A percentile compares a stretch with the other conserved stretches of the same genome.
Evolutionary conservation across 2,329 filamentous ascomycete genomes (phyloP).

Genomic region (Alternaria longipes): DNA sequence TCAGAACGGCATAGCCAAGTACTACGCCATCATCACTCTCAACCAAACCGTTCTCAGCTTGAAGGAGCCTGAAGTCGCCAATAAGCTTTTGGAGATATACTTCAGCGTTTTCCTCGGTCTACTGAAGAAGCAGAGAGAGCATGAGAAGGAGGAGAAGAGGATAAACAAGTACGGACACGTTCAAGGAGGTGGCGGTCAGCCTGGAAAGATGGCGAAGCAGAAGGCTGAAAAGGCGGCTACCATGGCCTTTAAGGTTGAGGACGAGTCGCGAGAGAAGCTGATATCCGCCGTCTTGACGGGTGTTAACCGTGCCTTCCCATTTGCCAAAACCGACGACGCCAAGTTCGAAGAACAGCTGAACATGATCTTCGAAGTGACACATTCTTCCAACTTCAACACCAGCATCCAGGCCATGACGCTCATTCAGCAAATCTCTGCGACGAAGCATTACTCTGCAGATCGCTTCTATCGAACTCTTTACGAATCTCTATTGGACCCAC

Average conservation of each 20-base stretch:
- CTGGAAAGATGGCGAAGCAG: slow-evolving; percentile 62
- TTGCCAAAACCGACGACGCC: slow-evolving; percentile 80
- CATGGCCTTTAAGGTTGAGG: slow-evolving; percentile 54
- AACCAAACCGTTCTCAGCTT: slow-evolving; percentile 94
- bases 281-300: slow-evolving; percentile 91
- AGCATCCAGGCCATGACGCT: slow-evolving; percentile 94
- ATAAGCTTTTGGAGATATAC: slow-evolving; percentile 86
- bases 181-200: slow-evolving; percentile 64
- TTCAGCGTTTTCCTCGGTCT: slow-evolving; percentile 87
- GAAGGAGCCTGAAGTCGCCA: slow-evolving; percentile 82
- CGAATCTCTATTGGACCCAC: slow-evolving; percentile 90
- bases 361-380: slow-evolving; percentile 93
- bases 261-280: slow-evolving; percentile 87
- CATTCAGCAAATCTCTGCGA: slow-evolving; percentile 87
- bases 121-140: slow-evolving; percentile 69
- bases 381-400: slow-evolving; percentile 99
- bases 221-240: slow-evolving; percentile 56
- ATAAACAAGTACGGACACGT: slow-evolving; percentile 60
- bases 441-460: slow-evolving; percentile 83
- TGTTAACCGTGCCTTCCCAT: slow-evolving; percentile 95
- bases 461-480: slow-evolving; percentile 96
- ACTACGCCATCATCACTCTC: slow-evolving; percentile 94
- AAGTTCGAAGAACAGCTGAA: slow-evolving; percentile 90
- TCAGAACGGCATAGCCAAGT: slow-evolving; percentile 87
- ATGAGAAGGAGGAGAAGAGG: slow-evolving; percentile 51